Conservation (phyloP, 805 yeast species). For the Ogataea corticis region DNA sequence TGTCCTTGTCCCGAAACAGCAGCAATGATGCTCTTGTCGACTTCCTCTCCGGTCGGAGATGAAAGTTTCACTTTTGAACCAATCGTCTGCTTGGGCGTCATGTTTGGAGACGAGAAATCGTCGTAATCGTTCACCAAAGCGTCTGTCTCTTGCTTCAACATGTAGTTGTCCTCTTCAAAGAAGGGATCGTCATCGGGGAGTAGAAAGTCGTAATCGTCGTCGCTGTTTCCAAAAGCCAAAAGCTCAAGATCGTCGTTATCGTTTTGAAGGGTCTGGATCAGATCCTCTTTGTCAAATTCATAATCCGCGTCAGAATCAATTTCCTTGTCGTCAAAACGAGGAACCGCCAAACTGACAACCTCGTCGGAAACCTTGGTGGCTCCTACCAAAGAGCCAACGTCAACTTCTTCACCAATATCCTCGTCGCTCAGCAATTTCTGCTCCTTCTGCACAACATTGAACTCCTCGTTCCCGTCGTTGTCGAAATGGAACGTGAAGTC, state of each 20-base stretch:
- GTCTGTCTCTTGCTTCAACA: conserved; percentile 43
- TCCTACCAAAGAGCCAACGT: conserved; percentile 23
- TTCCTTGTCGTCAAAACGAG: conserved; percentile 47
- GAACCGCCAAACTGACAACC: conserved; percentile 44
- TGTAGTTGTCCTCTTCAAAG: conserved; percentile 50
- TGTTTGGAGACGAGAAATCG: conserved; percentile 28
- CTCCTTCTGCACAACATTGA: conserved; percentile 18
- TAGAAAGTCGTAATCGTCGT: conserved; percentile 35
- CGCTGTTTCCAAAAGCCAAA: conserved; percentile 35
- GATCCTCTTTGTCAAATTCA: conserved; percentile 52
- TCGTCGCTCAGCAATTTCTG: conserved; percentile 42
- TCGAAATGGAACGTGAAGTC: conserved; percentile 40
- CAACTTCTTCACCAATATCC: conserved; percentile 61
- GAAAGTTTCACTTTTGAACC: conserved; percentile 4
- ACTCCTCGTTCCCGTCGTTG: conserved; percentile 39
- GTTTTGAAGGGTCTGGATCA: conserved; percentile 39
- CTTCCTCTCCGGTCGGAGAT: not conserved
- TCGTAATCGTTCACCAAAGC: conserved; percentile 43
- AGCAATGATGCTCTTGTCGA: not conserved
- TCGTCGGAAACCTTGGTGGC: conserved; percentile 29
- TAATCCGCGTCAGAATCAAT: conserved; percentile 63
- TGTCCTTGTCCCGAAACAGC: conserved; percentile 1
- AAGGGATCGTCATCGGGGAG: conserved; percentile 29
- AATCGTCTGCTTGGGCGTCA: conserved; percentile 34
- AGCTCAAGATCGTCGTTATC: conserved; percentile 41